A percentile compares a stretch with the other conserved stretches of the same genome.
These are phyloP conservation scores for Kokia cookei DNA, from an alignment of 441 rosid genomes.

Conservation along the genomic window DNA sequence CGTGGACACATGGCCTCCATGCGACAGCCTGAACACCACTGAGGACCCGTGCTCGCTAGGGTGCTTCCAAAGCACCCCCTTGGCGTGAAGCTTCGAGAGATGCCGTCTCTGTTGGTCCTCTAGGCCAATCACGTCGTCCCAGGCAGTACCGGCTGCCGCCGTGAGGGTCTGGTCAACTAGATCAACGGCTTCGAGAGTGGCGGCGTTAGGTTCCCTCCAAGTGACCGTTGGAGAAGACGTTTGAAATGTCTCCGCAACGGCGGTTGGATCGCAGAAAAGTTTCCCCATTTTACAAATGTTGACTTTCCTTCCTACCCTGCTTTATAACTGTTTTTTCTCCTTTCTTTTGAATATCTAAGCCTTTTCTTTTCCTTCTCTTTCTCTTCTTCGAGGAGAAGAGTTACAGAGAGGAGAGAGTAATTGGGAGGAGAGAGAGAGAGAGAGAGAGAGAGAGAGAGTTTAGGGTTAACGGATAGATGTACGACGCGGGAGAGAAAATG, in stretches of 20 bases:
- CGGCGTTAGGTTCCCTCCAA: slow-evolving; percentile 47
- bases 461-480: slow-evolving; percentile 53
- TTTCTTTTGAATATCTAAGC: background rate
- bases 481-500: slow-evolving; percentile 36
- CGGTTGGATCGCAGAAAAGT: slow-evolving; percentile 65
- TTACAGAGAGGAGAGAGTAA: background rate
- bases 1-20: slow-evolving; percentile 89
- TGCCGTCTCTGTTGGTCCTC: slow-evolving; percentile 87
- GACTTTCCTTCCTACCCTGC: too few species aligned
- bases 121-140: slow-evolving; percentile 79
- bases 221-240: slow-evolving; percentile 32
- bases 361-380: background rate
- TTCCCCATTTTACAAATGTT: slow-evolving; percentile 57
- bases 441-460: background rate
- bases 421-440: background rate
- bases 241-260: slow-evolving; percentile 44
- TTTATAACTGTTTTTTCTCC: background rate
- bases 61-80: slow-evolving; percentile 83
- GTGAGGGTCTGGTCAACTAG: slow-evolving; percentile 28
- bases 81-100: slow-evolving; percentile 61
- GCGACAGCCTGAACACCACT: slow-evolving; percentile 68
- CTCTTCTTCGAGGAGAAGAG: background rate
- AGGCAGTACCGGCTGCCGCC: slow-evolving; percentile 16
- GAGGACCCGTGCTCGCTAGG: slow-evolving; percentile 44
- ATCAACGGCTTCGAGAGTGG: slow-evolving; percentile 41